A percentile compares a stretch with the other conserved stretches of the same genome.
These are phyloP conservation scores for Zanthoxylum bungeanum DNA, from an alignment of 345 rosid genomes.

Conservation along the genomic window DNA sequence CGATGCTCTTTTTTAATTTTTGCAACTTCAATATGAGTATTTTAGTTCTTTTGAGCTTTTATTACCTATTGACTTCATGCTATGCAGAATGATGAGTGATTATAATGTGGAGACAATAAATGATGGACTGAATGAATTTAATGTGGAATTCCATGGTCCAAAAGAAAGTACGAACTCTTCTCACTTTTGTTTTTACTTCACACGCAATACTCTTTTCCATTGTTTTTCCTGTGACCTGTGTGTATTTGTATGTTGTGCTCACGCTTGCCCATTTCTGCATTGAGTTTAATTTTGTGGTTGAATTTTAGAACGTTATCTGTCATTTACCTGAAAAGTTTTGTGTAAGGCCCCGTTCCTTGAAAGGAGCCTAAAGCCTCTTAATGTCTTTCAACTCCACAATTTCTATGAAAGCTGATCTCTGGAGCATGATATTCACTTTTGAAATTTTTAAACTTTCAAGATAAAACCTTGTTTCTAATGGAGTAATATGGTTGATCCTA, in stretches of 20 bases:
- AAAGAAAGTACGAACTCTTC: constrained; percentile 54
- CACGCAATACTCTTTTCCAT: constrained; percentile 2
- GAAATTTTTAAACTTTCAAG: constrained; percentile 4
- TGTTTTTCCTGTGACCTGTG: neutral
- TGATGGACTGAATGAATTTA: constrained; percentile 70
- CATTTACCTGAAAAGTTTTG: neutral
- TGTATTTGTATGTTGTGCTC: neutral
- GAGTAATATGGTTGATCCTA: neutral
- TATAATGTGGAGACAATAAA: constrained; percentile 69
- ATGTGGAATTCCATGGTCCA: constrained; percentile 71
- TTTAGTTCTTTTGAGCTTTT: constrained; percentile 7
- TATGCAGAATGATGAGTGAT: constrained; percentile 78
- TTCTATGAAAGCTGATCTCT: neutral
- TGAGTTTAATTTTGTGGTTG: neutral
- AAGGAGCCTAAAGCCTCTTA: neutral
- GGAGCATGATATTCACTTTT: neutral
- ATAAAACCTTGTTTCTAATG: neutral
- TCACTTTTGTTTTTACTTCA: constrained; percentile 9
- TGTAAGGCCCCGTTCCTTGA: neutral
- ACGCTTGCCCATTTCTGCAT: neutral
- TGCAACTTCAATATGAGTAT: neutral
- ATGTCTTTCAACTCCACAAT: neutral
- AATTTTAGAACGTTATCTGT: neutral
- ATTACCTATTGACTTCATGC: constrained; percentile 16
- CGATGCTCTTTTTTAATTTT: neutral